Evolutionary conservation across 1,139 yeast species (phyloP).

Genomic region (Pneumocystis oryctolagi): DNA sequence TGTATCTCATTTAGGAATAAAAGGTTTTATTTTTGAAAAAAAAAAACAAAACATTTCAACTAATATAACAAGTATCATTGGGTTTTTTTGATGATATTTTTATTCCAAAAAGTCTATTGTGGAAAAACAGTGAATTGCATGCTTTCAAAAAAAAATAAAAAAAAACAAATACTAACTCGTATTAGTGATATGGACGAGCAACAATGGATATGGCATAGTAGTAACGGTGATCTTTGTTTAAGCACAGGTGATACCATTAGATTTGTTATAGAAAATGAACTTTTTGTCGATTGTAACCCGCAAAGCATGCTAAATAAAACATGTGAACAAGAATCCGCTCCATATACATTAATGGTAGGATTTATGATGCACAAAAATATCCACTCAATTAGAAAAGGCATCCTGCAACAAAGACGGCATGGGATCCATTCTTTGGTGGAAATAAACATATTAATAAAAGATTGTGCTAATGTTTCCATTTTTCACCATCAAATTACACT

Average conservation of each 20-base stretch:
- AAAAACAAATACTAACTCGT: background rate
- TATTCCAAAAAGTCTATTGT: constrained; percentile 65
- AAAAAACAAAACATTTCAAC: background rate
- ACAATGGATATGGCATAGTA: constrained; percentile 82
- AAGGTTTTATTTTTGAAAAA: constrained; percentile 24
- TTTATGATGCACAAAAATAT: constrained; percentile 23
- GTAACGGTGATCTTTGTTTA: constrained; percentile 58
- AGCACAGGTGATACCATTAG: constrained; percentile 84
- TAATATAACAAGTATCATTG: constrained; percentile 34
- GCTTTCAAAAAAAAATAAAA: background rate
- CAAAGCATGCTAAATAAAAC: constrained; percentile 1
- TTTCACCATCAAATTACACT: no score
- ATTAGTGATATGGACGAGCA: constrained; percentile 39
- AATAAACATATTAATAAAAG: background rate
- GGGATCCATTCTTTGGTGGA: constrained; percentile 13
- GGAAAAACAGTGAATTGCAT: constrained; percentile 57
- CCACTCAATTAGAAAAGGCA: constrained; percentile 5
- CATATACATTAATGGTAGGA: constrained; percentile 6
- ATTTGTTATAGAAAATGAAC: constrained; percentile 78
- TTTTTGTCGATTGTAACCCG: constrained; percentile 63
- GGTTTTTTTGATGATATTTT: constrained; percentile 86
- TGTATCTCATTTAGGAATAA: constrained; percentile 74
- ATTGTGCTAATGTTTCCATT: no score
- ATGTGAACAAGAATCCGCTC: constrained; percentile 3
- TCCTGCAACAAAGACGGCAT: constrained; percentile 11